A percentile compares a stretch with the other conserved stretches of the same genome.
Conservation (phyloP, 1,139 yeast species). For the Pichia sp. region DNA sequence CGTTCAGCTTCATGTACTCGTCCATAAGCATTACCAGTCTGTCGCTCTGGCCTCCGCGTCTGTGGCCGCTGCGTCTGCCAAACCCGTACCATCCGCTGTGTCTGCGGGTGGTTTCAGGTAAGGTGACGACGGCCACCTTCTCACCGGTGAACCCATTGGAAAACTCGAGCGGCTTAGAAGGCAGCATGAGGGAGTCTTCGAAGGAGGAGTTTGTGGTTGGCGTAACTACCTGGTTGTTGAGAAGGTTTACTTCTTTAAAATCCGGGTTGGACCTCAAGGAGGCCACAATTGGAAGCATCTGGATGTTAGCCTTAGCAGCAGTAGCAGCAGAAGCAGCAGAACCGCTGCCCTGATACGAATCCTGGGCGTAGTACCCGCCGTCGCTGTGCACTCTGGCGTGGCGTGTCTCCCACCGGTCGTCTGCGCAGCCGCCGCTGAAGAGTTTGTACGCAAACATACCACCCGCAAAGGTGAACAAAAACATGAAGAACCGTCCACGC, state of each 20-base stretch:
- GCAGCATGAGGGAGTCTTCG: constrained; percentile 2
- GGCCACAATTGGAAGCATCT: neutral
- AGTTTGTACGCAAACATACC: constrained; percentile 2
- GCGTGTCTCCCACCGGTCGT: neutral
- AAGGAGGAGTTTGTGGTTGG: constrained; percentile 5
- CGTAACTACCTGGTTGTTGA: neutral
- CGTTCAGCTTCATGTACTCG: constrained; percentile 8
- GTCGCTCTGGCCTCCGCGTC: neutral
- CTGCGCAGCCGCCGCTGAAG: neutral
- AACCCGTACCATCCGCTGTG: neutral
- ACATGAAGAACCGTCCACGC: neutral
- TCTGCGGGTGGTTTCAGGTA: neutral
- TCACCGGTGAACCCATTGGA: neutral
- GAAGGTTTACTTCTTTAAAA: neutral
- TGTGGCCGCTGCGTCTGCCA: neutral
- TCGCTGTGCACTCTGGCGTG: neutral
- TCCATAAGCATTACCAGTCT: constrained; percentile 1
- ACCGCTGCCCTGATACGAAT: neutral
- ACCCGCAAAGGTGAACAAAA: constrained; percentile 3
- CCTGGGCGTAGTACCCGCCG: neutral
- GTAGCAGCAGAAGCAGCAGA: neutral
- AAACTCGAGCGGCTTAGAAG: constrained; percentile 2
- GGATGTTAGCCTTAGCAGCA: neutral
- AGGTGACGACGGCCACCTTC: neutral
- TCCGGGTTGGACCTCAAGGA: constrained; percentile 1